These are phyloP conservation scores for Geranomyces michiganensis DNA, from an alignment of 192 early-diverging fungal species.

Conservation along the genomic window DNA sequence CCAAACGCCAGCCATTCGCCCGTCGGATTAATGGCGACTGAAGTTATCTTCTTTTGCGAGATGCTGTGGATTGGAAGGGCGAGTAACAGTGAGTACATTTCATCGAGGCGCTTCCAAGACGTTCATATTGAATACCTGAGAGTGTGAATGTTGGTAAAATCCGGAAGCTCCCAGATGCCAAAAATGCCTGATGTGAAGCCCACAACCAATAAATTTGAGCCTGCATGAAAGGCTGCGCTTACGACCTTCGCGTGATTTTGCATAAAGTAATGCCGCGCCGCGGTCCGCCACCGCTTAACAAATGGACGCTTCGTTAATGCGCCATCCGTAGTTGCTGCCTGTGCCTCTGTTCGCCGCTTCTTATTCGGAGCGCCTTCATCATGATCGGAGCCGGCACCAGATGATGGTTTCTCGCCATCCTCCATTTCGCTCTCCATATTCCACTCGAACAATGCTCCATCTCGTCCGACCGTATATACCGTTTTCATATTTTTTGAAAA, in stretches of 20 bases:
- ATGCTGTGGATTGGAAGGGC: constrained; percentile 60
- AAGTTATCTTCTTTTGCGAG: constrained; percentile 88
- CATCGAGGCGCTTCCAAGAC: not conserved
- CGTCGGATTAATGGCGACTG: constrained; percentile 82
- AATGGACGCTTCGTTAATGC: not conserved
- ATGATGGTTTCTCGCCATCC: too few relatives aligned
- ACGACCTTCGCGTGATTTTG: constrained; percentile 78
- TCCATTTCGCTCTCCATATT: constrained; percentile 36
- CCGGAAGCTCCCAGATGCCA: constrained; percentile 97
- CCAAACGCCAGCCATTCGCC: constrained; percentile 99
- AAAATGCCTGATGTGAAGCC: constrained; percentile 94
- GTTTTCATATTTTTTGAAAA: constrained; percentile 68
- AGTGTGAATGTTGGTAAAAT: constrained; percentile 92
- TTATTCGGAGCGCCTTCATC: constrained; percentile 29
- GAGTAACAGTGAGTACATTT: not conserved
- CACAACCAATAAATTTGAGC: constrained; percentile 76
- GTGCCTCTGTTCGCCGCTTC: constrained; percentile 15
- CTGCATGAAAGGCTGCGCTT: constrained; percentile 75
- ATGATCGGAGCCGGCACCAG: constrained; percentile 55
- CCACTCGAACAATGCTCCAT: constrained; percentile 90
- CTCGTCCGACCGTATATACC: constrained; percentile 85
- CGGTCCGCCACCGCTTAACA: constrained; percentile 28
- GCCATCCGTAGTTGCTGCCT: not conserved
- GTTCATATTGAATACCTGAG: constrained; percentile 64
- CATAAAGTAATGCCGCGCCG: constrained; percentile 72